phyloP scores from a whole-genome alignment of 2,329 filamentous ascomycete genomes.

The Basipetospora chlamydospora region DNA sequence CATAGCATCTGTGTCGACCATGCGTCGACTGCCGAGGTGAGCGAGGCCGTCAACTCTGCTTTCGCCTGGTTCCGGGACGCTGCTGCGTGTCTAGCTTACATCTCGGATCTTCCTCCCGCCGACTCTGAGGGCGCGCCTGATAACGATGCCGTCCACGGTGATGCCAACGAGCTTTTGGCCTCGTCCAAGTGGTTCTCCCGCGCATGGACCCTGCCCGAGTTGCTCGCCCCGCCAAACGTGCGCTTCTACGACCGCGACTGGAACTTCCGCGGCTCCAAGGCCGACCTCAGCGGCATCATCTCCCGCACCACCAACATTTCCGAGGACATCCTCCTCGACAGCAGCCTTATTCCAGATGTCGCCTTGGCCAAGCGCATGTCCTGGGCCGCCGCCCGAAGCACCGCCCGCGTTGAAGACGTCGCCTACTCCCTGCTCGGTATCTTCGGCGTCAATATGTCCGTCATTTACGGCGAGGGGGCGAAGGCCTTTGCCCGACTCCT shows the following conservation, averaged over 20 bases:
- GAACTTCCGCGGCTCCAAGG: slow-evolving; percentile 13
- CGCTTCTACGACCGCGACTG: slow-evolving; percentile 15
- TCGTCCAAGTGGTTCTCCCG: slow-evolving; percentile 12
- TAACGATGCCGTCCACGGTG: too few relatives aligned
- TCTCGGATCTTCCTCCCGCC: slow-evolving; percentile 11
- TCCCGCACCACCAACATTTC: slow-evolving; percentile 11
- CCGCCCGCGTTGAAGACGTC: slow-evolving; percentile 14
- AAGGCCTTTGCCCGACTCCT: slow-evolving; percentile 19
- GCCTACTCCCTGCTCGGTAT: slow-evolving; percentile 16
- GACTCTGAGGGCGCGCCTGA: slow-evolving; percentile 2
- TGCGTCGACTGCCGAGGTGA: slow-evolving; percentile 12
- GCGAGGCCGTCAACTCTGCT: slow-evolving; percentile 14
- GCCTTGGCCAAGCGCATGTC: slow-evolving; percentile 12
- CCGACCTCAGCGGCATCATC: slow-evolving; percentile 8
- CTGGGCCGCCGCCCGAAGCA: slow-evolving; percentile 14
- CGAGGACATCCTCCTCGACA: slow-evolving; percentile 8
- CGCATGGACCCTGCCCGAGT: slow-evolving; percentile 17
- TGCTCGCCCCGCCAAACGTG: slow-evolving; percentile 15
- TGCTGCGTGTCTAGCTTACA: slow-evolving; percentile 13
- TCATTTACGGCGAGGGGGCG: slow-evolving; percentile 16
- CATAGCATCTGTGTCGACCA: slow-evolving; percentile 17
- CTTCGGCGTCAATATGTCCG: slow-evolving; percentile 15
- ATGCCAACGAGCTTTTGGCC: too few relatives aligned
- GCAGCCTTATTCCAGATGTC: slow-evolving; percentile 2
- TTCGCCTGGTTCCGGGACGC: slow-evolving; percentile 13